These are phyloP conservation scores for Epipyxis sp. DNA, from an alignment of 108 stramenopile genomes.

Conservation along the genomic window DNA sequence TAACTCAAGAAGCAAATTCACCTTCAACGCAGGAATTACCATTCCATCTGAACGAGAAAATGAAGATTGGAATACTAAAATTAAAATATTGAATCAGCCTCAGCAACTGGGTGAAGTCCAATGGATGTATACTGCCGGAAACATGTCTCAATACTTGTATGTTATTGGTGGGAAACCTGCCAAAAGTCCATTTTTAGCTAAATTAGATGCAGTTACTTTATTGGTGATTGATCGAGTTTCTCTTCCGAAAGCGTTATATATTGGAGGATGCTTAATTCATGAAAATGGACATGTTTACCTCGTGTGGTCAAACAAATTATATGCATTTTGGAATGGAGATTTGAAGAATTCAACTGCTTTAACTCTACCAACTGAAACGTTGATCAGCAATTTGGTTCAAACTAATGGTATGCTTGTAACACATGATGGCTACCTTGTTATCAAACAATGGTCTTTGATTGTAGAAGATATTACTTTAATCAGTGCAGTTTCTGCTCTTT, in stretches of 20 bases:
- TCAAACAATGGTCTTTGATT: conserved; percentile 16
- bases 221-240: neutral
- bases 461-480: neutral
- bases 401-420: conserved; percentile 25
- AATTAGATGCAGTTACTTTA: neutral
- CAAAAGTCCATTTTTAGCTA: neutral
- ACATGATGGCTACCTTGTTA: conserved; percentile 1
- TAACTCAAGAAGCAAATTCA: neutral
- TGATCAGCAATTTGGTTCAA: neutral
- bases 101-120: neutral
- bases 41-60: conserved; percentile 11
- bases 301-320: neutral
- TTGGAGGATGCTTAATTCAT: neutral
- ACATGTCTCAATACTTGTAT: neutral
- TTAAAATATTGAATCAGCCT: neutral
- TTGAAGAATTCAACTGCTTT: conserved; percentile 12
- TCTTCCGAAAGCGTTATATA: neutral
- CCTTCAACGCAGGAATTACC: neutral
- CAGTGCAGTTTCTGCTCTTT: neutral
- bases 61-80: neutral
- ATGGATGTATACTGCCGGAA: conserved; percentile 18
- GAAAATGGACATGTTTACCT: conserved; percentile 11
- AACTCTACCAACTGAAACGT: neutral
- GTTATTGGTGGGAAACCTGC: neutral
- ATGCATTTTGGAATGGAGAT: conserved; percentile 26